Evolutionary conservation across 257 asterid species (phyloP).

Genomic region (Forsythia viridissima): DNA sequence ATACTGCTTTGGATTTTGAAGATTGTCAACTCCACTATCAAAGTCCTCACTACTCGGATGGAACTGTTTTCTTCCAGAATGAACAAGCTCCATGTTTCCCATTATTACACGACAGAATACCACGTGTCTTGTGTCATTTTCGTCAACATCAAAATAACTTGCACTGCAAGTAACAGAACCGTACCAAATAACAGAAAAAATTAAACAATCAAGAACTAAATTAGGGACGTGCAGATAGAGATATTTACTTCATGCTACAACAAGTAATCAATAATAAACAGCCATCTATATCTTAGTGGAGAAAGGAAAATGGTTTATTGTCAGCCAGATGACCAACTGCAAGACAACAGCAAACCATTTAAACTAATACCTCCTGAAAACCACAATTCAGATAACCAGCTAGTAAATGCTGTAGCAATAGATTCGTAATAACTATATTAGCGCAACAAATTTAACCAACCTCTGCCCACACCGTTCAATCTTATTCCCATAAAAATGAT

Average conservation of each 20-base stretch:
- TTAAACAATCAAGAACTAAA: not conserved
- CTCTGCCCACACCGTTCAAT: not conserved
- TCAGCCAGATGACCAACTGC: not conserved
- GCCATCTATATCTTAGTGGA: not conserved
- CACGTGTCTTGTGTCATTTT: conserved; percentile 70
- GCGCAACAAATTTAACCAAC: not conserved
- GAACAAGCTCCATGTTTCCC: conserved; percentile 75
- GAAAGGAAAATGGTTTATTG: not conserved
- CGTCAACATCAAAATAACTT: conserved; percentile 76
- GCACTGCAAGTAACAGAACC: conserved; percentile 51
- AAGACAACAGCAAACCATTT: not conserved
- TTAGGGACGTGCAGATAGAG: not conserved
- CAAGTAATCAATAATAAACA: not conserved
- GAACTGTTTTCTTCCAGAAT: conserved; percentile 73
- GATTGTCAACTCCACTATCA: conserved; percentile 89
- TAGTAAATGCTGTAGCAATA: not conserved
- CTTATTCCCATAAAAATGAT: not conserved
- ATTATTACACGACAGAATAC: conserved; percentile 56
- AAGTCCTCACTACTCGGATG: conserved; percentile 86
- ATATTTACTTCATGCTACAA: not conserved
- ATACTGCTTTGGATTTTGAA: conserved; percentile 63
- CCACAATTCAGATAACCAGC: not conserved
- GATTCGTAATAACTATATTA: not conserved
- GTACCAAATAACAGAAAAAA: conserved; percentile 4
- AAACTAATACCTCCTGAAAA: not conserved